Evolutionary conservation across 768 basidiomycete species (phyloP).

Genomic region (Auriculariales sp.): DNA sequence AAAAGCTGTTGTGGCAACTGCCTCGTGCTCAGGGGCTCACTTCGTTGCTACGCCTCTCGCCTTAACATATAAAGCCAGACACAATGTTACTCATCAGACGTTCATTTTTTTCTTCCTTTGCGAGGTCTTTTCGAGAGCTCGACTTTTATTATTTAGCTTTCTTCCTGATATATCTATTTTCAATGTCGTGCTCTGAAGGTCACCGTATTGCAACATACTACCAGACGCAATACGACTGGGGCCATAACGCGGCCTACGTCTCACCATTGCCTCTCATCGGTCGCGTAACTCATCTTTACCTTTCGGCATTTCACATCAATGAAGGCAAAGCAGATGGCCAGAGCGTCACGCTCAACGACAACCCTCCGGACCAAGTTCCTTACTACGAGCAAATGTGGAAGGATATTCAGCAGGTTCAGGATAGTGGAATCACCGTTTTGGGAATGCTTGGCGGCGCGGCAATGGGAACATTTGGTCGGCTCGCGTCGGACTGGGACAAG

Average conservation of each 20-base stretch:
- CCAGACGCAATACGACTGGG: slow-evolving; percentile 1
- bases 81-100: too few relatives aligned
- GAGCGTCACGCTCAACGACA: neutral
- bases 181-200: neutral
- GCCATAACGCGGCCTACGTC: neutral
- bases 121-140: too few relatives aligned
- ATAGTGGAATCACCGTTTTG: neutral
- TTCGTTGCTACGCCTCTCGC: too few relatives aligned
- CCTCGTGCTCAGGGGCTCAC: too few relatives aligned
- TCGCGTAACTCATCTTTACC: neutral
- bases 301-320: neutral
- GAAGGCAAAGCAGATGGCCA: neutral
- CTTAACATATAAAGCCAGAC: too few relatives aligned
- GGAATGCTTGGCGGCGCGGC: neutral
- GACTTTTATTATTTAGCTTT: too few relatives aligned
- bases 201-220: neutral
- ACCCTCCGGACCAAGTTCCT: neutral
- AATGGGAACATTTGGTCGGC: neutral
- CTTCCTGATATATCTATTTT: too few relatives aligned
- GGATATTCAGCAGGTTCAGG: neutral
- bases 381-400: slow-evolving; percentile 1
- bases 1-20: too few relatives aligned
- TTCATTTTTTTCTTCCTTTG: too few relatives aligned
- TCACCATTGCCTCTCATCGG: neutral
- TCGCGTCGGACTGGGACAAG: neutral